Evolutionary conservation across 176 grass and related monocot species (phyloP).

Genomic region (Tuctoria greenei): DNA sequence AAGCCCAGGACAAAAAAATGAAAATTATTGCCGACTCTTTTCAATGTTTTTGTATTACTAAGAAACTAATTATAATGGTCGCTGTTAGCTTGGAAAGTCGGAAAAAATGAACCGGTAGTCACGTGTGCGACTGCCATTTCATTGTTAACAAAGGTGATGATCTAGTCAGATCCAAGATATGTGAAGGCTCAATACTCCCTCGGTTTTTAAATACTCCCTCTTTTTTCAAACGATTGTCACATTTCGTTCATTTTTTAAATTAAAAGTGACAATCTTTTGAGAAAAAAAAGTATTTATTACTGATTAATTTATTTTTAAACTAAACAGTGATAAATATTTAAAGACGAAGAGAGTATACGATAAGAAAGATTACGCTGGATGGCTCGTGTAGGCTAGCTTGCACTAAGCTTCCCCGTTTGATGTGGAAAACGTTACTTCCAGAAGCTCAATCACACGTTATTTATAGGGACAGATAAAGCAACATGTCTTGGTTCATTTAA

Average conservation of each 20-base stretch:
- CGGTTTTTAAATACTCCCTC: no score
- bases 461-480: neutral
- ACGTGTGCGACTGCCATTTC: constrained; percentile 28
- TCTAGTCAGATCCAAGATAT: constrained; percentile 12
- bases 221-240: no score
- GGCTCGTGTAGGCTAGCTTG: constrained; percentile 26
- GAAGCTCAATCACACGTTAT: constrained; percentile 15
- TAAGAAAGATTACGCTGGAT: neutral
- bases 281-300: no score
- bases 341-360: no score
- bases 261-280: no score
- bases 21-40: neutral
- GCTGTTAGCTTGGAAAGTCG: constrained; percentile 6
- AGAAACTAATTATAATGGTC: neutral
- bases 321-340: no score
- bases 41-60: neutral
- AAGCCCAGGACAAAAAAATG: constrained; percentile 8
- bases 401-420: neutral
- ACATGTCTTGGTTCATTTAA: neutral
- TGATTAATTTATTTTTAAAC: no score
- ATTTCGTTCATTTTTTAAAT: no score
- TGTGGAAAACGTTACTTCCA: constrained; percentile 30
- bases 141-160: constrained; percentile 14
- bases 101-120: neutral
- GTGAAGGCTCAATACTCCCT: neutral